phyloP scores from a whole-genome alignment of 345 rosid species.

The Nasturtium officinale region DNA sequence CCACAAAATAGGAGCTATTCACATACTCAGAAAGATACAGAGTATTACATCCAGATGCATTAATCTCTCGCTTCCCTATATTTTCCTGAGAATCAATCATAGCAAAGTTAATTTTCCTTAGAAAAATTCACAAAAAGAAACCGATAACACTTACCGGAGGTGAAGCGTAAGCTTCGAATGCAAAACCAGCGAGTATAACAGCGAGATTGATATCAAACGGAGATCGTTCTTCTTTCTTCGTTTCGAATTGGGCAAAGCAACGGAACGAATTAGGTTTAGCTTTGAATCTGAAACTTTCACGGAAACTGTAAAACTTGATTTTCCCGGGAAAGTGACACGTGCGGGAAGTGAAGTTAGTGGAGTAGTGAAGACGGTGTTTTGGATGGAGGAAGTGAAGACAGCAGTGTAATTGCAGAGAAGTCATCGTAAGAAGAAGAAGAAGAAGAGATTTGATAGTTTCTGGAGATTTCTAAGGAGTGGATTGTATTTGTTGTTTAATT shows the following conservation, averaged over 20 bases:
- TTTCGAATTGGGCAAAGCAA: constrained; percentile 47
- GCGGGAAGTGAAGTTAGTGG: constrained; percentile 38
- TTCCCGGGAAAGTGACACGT: constrained; percentile 34
- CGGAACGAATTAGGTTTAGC: constrained; percentile 30
- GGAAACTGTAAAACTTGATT: constrained; percentile 21
- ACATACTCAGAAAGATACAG: constrained; percentile 86
- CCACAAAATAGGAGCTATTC: not conserved
- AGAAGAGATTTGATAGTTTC: constrained; percentile 14
- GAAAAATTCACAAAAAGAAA: too few species aligned
- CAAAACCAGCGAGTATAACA: constrained; percentile 92
- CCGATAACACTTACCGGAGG: too few species aligned
- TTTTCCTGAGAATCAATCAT: constrained; percentile 52
- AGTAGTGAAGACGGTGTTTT: constrained; percentile 30
- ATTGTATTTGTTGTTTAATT: not conserved
- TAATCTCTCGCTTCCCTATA: constrained; percentile 68
- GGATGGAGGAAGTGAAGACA: constrained; percentile 28
- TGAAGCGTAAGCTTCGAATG: constrained; percentile 84
- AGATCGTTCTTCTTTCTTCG: constrained; percentile 51
- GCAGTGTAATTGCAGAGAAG: constrained; percentile 40
- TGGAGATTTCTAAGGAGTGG: not conserved
- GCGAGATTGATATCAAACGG: constrained; percentile 90
- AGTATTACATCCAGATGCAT: constrained; percentile 80
- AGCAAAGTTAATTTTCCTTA: not conserved
- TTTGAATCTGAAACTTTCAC: constrained; percentile 29
- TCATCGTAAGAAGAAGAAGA: constrained; percentile 30